Percentiles rank a stretch among this genome's conserved stretches.
Evolutionary conservation across 257 asterid species (phyloP).

Genomic region (Gentiana dahurica): DNA sequence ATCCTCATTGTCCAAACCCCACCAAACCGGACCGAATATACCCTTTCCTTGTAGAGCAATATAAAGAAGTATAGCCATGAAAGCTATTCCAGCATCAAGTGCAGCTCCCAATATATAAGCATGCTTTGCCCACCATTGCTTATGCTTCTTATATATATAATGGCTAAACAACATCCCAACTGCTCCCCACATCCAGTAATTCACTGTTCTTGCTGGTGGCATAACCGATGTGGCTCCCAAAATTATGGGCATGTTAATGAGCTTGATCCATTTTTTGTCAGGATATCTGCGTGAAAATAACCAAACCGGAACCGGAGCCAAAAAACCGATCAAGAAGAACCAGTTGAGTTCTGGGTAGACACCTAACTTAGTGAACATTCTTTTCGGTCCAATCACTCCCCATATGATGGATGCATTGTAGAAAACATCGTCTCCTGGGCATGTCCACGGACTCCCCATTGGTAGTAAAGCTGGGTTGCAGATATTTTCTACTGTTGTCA

Average conservation of each 20-base stretch:
- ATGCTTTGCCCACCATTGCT: constrained; percentile 77
- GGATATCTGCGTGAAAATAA: constrained; percentile 41
- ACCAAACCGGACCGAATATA: constrained; percentile 48
- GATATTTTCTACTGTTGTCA: constrained; percentile 34
- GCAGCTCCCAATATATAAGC: constrained; percentile 63
- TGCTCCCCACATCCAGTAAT: constrained; percentile 38
- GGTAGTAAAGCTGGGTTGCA: constrained; percentile 40
- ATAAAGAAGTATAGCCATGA: constrained; percentile 53
- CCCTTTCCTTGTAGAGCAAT: constrained; percentile 30
- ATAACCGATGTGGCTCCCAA: constrained; percentile 37
- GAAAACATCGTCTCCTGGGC: constrained; percentile 73
- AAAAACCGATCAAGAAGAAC: constrained; percentile 55
- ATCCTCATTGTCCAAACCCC: constrained; percentile 52
- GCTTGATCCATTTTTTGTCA: constrained; percentile 44
- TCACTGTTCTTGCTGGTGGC: constrained; percentile 52
- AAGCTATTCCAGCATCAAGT: constrained; percentile 63
- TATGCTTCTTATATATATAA: constrained; percentile 35
- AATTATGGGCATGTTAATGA: constrained; percentile 39
- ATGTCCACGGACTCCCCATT: constrained; percentile 71
- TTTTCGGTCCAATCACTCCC: constrained; percentile 67
- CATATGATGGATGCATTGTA: constrained; percentile 74
- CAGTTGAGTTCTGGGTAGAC: constrained; percentile 47
- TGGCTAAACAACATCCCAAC: constrained; percentile 47
- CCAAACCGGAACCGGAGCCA: constrained; percentile 61
- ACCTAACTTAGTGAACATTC: constrained; percentile 60